Percentiles rank a stretch among this genome's conserved stretches.
Conservation (phyloP, 2,329 filamentous ascomycete genomes). For the Venturia aucupariae region DNA sequence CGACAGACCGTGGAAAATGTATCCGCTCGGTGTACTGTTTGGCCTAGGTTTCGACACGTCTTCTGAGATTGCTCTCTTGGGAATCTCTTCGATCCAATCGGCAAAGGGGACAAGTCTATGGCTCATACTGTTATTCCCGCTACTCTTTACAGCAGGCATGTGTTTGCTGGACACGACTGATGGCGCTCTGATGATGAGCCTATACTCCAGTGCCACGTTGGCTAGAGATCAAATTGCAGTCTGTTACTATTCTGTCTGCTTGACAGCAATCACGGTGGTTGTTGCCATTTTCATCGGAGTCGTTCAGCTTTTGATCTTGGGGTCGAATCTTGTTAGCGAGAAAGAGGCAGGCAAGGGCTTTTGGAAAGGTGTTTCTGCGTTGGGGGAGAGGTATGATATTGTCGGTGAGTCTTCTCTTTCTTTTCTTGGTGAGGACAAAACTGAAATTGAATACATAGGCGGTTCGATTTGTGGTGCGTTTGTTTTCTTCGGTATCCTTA, state of each 20-base stretch:
- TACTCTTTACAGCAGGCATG: slow-evolving; percentile 92
- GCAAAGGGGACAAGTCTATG: slow-evolving; percentile 81
- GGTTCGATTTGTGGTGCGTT: slow-evolving; percentile 82
- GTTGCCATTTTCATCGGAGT: slow-evolving; percentile 80
- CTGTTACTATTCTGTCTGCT: slow-evolving; percentile 83
- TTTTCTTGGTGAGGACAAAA: not conserved
- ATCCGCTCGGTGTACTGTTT: slow-evolving; percentile 74
- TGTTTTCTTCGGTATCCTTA: slow-evolving; percentile 63
- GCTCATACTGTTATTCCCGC: slow-evolving; percentile 85
- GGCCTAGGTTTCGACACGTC: slow-evolving; percentile 93
- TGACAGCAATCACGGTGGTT: slow-evolving; percentile 73
- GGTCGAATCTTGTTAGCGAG: slow-evolving; percentile 55
- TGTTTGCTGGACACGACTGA: slow-evolving; percentile 88
- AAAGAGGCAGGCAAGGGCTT: slow-evolving; percentile 68
- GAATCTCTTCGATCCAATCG: slow-evolving; percentile 81
- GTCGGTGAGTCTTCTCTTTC: slow-evolving; percentile 44
- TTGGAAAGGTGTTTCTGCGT: slow-evolving; percentile 75
- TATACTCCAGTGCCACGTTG: slow-evolving; percentile 75
- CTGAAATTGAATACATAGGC: slow-evolving; percentile 21
- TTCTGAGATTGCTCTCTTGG: slow-evolving; percentile 84
- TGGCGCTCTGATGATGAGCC: slow-evolving; percentile 86
- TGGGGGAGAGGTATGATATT: slow-evolving; percentile 74
- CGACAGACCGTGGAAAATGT: slow-evolving; percentile 87
- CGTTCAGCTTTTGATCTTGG: slow-evolving; percentile 65
- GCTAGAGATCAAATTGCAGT: slow-evolving; percentile 79